A percentile compares a stretch with the other conserved stretches of the same genome.
These are phyloP conservation scores for Moesziomyces sp. DNA, from an alignment of 1,284 basidiomycete species.

Conservation along the genomic window DNA sequence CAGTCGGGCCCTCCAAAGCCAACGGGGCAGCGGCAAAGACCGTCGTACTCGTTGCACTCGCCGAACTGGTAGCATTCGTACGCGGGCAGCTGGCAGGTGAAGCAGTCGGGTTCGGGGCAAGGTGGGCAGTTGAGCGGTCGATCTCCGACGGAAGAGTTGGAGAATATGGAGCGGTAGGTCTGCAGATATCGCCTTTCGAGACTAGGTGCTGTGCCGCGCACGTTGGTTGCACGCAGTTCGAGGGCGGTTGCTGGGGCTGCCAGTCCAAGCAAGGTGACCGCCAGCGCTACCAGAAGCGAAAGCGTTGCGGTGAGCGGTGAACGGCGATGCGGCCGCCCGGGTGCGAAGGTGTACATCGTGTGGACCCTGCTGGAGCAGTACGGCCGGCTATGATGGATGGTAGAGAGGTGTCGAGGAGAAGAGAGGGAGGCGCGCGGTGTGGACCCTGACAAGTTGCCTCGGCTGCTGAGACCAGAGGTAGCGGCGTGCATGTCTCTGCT, in stretches of 20 bases:
- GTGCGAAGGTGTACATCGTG: constrained; percentile 2
- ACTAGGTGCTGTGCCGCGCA: constrained; percentile 19
- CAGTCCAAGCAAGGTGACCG: not conserved
- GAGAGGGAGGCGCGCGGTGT: no score
- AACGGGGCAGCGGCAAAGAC: constrained; percentile 87
- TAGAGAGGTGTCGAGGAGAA: not conserved
- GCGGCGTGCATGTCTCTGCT: not conserved
- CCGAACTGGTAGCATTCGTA: constrained; percentile 72
- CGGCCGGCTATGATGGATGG: not conserved
- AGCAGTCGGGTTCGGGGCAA: constrained; percentile 53
- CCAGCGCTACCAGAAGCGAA: not conserved
- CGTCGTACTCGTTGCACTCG: constrained; percentile 85
- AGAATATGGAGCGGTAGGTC: constrained; percentile 33
- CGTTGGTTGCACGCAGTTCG: not conserved
- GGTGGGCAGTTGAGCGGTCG: constrained; percentile 49
- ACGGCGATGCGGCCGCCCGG: not conserved
- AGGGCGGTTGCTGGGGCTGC: constrained; percentile 4
- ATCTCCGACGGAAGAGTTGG: constrained; percentile 10
- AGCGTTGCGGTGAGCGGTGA: not conserved
- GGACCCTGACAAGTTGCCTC: constrained; percentile 1
- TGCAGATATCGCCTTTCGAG: constrained; percentile 22
- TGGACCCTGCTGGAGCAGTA: not conserved
- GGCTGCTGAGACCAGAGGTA: constrained; percentile 6
- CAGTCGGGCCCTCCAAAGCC: constrained; percentile 93
- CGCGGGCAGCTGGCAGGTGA: constrained; percentile 60